Evolutionary conservation across 192 early-diverging fungal species (phyloP), one percentile per base, ranked within the genome.

Genomic region (Tieghemiomyces parasiticus): DNA sequence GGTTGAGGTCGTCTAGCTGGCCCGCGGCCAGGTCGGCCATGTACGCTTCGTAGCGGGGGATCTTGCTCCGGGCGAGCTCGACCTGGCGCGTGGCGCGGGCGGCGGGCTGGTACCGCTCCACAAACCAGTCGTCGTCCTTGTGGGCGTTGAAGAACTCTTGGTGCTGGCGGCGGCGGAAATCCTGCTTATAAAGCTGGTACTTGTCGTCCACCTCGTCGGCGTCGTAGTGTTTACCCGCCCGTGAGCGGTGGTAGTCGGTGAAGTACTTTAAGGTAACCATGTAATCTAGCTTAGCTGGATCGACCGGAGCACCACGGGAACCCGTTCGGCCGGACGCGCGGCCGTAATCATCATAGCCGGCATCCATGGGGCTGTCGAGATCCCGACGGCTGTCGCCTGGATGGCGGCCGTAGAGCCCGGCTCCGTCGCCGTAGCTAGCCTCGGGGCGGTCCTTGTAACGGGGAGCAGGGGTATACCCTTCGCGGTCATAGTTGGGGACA

Each of bases 71-170:
- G 2, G 69, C 62, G 12, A 85, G 68, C 58, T 81, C 68, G 30
- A 73, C 60, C 32, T 70, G 67, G 28, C 85, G 76, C 20, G 66
- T 58, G 35, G 69, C 63, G 47, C 83, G 84, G 0, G 75, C 66
- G n/a, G 70, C 78, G 6, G 92, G 92, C 65, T 95, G 87, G 63
- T 93, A 97, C 61, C 88, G 86, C 74, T 94, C 91, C 26, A 77
- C 66, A 70, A 97, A 97, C 93, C 94, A 97, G 60, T 91, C 90
- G 28, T 85, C 80, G 0, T 82, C 78, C 52, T 84, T 87, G 68
- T 95, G 85, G 22, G 68, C 69, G 0, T 75, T 71, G 69, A 88
- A 92, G 64, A 93, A 93, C 46, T 75, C 76, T 33, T 74, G 70
- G 60, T 85, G 72, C 46, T 85, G 81, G 33, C 79, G 78, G 51